Evolutionary conservation across 805 yeast genomes (phyloP).

Genomic region (Blastobotrys attinorum): DNA sequence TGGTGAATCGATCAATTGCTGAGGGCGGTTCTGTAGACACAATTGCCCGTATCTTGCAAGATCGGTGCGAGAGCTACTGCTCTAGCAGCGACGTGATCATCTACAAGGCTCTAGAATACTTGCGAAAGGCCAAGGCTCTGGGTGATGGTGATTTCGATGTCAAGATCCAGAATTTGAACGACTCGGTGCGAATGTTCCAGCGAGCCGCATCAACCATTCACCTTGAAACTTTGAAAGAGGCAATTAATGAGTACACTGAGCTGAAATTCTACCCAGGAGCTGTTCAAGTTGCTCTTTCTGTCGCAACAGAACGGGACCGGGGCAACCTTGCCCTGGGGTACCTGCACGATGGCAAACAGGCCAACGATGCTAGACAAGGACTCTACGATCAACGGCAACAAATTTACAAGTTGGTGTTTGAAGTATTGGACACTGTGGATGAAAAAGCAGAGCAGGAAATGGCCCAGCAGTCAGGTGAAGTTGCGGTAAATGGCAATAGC

Average conservation of each 20-base stretch:
- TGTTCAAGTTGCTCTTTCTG: slow-evolving; percentile 68
- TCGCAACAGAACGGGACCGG: slow-evolving; percentile 62
- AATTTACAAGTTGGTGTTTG: slow-evolving; percentile 68
- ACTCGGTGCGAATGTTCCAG: slow-evolving; percentile 70
- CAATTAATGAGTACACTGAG: slow-evolving; percentile 67
- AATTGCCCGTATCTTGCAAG: slow-evolving; percentile 80
- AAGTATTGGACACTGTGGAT: slow-evolving; percentile 65
- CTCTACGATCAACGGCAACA: slow-evolving; percentile 46
- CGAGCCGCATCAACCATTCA: slow-evolving; percentile 72
- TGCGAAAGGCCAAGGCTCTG: slow-evolving; percentile 75
- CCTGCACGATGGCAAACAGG: slow-evolving; percentile 42
- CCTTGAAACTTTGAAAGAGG: slow-evolving; percentile 72
- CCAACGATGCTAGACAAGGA: slow-evolving; percentile 43
- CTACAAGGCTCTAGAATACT: slow-evolving; percentile 87
- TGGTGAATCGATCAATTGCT: slow-evolving; percentile 79
- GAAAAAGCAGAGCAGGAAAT: slow-evolving; percentile 35
- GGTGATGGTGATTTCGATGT: slow-evolving; percentile 63
- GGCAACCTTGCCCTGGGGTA: slow-evolving; percentile 52
- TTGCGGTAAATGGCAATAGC: not conserved
- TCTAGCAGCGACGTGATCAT: slow-evolving; percentile 89
- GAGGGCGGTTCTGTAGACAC: slow-evolving; percentile 91
- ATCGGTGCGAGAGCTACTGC: slow-evolving; percentile 90
- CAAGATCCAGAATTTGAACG: slow-evolving; percentile 53
- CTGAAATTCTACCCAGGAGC: slow-evolving; percentile 80
- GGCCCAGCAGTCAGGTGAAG: slow-evolving; percentile 25